These are phyloP conservation scores for Scheffersomyces segobiensis DNA, from an alignment of 1,139 yeast species.

Conservation along the genomic window DNA sequence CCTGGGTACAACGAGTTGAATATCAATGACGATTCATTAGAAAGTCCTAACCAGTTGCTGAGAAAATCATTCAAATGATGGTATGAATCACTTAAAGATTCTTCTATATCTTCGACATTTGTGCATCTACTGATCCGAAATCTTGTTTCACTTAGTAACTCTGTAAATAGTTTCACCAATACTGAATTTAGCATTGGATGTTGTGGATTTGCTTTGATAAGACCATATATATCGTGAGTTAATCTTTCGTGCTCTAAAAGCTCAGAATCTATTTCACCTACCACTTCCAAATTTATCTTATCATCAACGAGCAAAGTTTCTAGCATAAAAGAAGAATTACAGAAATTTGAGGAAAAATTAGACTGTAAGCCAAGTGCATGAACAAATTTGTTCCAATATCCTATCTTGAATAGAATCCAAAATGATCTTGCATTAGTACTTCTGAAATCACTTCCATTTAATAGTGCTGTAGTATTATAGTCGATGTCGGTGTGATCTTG, in stretches of 20 bases:
- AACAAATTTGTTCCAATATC: slow-evolving; percentile 34
- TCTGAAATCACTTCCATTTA: slow-evolving; percentile 15
- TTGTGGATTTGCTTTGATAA: slow-evolving; percentile 18
- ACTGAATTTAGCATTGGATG: slow-evolving; percentile 27
- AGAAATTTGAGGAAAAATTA: neutral
- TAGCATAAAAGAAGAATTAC: slow-evolving; percentile 19
- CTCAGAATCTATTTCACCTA: slow-evolving; percentile 1
- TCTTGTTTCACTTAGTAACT: slow-evolving; percentile 6
- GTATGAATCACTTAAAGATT: slow-evolving; percentile 10
- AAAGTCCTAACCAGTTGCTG: slow-evolving; percentile 30
- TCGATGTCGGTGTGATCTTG: slow-evolving; percentile 15
- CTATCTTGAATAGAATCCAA: slow-evolving; percentile 28
- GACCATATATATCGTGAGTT: slow-evolving; percentile 10
- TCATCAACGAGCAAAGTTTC: slow-evolving; percentile 17
- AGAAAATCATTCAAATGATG: slow-evolving; percentile 13
- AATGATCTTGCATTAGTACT: slow-evolving; percentile 18
- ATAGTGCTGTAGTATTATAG: slow-evolving; percentile 12
- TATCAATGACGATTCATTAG: slow-evolving; percentile 16
- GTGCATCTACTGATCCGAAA: slow-evolving; percentile 1
- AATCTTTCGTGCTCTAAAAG: neutral
- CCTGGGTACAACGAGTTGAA: slow-evolving; percentile 34
- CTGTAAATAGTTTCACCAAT: slow-evolving; percentile 16
- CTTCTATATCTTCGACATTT: slow-evolving; percentile 9
- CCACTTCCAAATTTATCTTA: slow-evolving; percentile 9
- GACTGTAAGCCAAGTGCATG: slow-evolving; percentile 12